A percentile compares a stretch with the other conserved stretches of the same genome.
Conservation (phyloP, 116 monocot genomes). For the Posidonia oceanica region DNA sequence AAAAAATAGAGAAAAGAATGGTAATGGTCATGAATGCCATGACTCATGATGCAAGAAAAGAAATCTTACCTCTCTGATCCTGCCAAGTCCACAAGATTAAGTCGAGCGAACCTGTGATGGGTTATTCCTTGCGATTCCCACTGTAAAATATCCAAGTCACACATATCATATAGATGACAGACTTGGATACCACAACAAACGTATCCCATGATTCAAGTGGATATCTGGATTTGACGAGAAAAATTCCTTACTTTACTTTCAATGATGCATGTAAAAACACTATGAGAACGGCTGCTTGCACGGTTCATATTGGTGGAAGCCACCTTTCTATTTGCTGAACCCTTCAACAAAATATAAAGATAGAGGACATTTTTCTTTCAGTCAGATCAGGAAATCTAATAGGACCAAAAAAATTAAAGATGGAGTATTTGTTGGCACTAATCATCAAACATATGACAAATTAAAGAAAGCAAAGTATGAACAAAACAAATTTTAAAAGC, state of each 20-base stretch:
- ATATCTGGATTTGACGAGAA: not conserved
- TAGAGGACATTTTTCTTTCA: not conserved
- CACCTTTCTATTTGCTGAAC: slow-evolving; percentile 92
- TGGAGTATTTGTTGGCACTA: not conserved
- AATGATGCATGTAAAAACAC: slow-evolving; percentile 93
- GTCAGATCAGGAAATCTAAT: no score
- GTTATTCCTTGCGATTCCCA: slow-evolving; percentile 95
- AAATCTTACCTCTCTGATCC: slow-evolving; percentile 82
- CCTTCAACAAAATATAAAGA: slow-evolving; percentile 31
- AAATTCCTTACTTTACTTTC: slow-evolving; percentile 78
- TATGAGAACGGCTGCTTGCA: slow-evolving; percentile 97
- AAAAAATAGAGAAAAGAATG: not conserved
- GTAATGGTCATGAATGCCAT: not conserved
- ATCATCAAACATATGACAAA: not conserved
- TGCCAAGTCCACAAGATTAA: slow-evolving; percentile 96
- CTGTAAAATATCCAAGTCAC: slow-evolving; percentile 20
- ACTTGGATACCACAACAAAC: not conserved
- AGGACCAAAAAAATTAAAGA: not conserved
- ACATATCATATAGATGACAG: not conserved
- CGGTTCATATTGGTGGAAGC: slow-evolving; percentile 95
- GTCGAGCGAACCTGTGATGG: slow-evolving; percentile 88
- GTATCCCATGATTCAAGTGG: not conserved
- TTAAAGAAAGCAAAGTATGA: not conserved
- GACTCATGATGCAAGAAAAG: not conserved
- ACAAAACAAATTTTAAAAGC: not conserved